A percentile compares a stretch with the other conserved stretches of the same genome.
Conservation (phyloP, 2,329 filamentous ascomycete species). For the Fusarium keratoplasticum region DNA sequence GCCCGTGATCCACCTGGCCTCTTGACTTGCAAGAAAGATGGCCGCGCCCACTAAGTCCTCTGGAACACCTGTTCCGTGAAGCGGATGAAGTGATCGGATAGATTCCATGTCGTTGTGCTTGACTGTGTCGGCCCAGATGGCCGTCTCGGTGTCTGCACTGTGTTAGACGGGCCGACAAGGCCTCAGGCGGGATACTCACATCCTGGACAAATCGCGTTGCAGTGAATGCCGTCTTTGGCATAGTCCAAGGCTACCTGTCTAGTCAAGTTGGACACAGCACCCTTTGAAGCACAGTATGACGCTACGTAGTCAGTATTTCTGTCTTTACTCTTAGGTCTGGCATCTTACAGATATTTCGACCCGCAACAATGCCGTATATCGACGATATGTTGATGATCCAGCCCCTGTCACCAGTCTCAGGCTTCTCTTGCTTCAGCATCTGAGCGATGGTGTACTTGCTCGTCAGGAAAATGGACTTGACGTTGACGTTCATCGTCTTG, state of each 20-base stretch:
- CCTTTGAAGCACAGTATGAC: conserved; percentile 62
- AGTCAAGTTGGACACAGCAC: conserved; percentile 62
- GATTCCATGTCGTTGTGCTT: conserved; percentile 21
- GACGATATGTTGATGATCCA: conserved; percentile 64
- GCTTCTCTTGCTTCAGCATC: conserved; percentile 61
- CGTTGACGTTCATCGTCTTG: conserved; percentile 52
- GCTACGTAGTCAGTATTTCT: conserved; percentile 16
- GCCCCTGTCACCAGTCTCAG: conserved; percentile 54
- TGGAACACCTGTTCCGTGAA: conserved; percentile 44
- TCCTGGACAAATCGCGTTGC: conserved; percentile 66
- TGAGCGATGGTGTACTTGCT: conserved; percentile 60
- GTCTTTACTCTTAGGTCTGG: fast-evolving
- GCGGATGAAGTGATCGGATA: conserved; percentile 38
- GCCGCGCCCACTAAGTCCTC: conserved; percentile 49
- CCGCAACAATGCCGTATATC: conserved; percentile 54
- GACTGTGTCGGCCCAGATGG: conserved; percentile 42
- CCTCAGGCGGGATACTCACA: conserved; percentile 37
- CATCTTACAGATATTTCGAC: conserved; percentile 35
- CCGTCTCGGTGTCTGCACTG: conserved; percentile 40
- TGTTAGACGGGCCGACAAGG: neutral
- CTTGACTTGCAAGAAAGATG: conserved; percentile 52
- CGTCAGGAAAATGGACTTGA: conserved; percentile 52
- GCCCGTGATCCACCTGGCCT: conserved; percentile 57
- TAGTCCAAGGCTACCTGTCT: conserved; percentile 62
- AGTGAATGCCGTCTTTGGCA: conserved; percentile 59